Evolutionary conservation across 2,329 filamentous ascomycete genomes (phyloP).

Genomic region (Fusarium mangiferae): DNA sequence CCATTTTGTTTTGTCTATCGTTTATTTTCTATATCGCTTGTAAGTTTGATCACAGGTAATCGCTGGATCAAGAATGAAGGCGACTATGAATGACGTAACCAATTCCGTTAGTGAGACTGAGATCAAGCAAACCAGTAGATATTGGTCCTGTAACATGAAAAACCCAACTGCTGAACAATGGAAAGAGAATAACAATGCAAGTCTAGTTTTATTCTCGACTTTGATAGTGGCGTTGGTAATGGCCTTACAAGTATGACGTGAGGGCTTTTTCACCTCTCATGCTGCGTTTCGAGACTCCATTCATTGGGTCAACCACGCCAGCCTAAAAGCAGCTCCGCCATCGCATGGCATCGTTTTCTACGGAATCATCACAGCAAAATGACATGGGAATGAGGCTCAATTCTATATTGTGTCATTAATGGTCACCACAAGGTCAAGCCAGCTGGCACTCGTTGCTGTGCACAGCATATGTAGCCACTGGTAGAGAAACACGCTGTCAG

Average conservation of each 20-base stretch:
- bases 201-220: background rate
- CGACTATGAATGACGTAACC: conserved; percentile 28
- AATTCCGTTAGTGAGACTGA: background rate
- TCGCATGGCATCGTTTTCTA: background rate
- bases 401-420: background rate
- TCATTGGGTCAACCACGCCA: conserved; percentile 25
- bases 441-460: background rate
- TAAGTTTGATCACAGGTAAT: background rate
- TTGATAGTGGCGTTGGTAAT: conserved; percentile 12
- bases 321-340: conserved; percentile 9
- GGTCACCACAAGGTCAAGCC: background rate
- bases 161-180: background rate
- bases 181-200: background rate
- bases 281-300: background rate
- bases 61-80: background rate
- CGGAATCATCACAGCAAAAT: background rate
- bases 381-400: background rate
- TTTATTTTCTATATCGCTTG: background rate
- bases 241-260: conserved; percentile 39
- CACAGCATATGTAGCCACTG: background rate
- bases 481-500: background rate
- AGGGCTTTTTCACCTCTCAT: conserved; percentile 8
- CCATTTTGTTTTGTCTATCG: conserved; percentile 53
- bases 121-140: background rate
- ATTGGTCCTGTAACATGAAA: background rate